Evolutionary conservation across 2,329 filamentous ascomycete genomes (phyloP).

Genomic region (Harringtonia aguacate): DNA sequence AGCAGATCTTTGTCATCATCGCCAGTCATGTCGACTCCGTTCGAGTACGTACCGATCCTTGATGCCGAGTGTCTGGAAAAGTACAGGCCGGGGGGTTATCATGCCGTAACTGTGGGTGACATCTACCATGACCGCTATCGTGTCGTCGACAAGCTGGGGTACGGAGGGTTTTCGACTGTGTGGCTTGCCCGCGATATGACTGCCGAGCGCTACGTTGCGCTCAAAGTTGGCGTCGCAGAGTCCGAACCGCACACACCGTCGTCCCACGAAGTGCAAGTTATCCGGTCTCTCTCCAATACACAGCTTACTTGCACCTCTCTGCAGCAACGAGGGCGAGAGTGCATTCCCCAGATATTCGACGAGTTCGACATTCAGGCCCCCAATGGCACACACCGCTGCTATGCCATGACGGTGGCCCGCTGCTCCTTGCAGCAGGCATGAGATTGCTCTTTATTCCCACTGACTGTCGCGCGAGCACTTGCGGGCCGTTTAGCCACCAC

Average conservation of each 20-base stretch:
- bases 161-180: conserved; percentile 31
- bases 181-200: conserved; percentile 27
- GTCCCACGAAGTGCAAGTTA: too few species aligned
- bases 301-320: too few species aligned
- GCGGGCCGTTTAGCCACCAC: not conserved
- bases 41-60: not conserved
- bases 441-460: not conserved
- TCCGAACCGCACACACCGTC: too few species aligned
- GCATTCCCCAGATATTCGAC: not conserved
- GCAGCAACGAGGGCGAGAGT: too few species aligned
- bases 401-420: not conserved
- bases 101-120: conserved; percentile 31
- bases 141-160: conserved; percentile 32
- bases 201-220: not conserved
- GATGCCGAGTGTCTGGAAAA: conserved; percentile 1
- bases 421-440: not conserved
- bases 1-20: too few species aligned
- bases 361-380: not conserved
- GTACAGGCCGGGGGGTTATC: conserved; percentile 29
- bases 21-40: too few species aligned
- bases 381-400: not conserved
- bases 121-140: conserved; percentile 28
- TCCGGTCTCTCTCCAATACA: too few species aligned
- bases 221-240: conserved; percentile 1
- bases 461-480: not conserved